Evolutionary conservation across 75 land plant genomes (phyloP).

Genomic region (Chamaecyparis obtusa): DNA sequence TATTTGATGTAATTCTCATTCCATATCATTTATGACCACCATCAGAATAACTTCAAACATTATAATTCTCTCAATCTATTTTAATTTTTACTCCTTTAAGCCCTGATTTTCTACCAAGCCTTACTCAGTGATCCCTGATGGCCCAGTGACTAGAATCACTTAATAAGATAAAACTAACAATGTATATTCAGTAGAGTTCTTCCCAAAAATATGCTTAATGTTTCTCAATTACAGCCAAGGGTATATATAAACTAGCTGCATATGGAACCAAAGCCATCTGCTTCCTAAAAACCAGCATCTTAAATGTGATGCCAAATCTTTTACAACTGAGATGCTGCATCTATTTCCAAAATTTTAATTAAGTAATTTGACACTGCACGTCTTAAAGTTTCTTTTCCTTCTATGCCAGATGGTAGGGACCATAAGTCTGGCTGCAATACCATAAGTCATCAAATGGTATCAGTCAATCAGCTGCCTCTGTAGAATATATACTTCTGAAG

Average conservation of each 20-base stretch:
- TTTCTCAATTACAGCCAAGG: neutral
- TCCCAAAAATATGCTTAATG: neutral
- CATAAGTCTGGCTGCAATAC: neutral
- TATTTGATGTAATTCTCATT: no score
- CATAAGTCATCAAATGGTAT: neutral
- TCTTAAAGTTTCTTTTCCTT: neutral
- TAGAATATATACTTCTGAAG: neutral
- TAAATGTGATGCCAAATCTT: neutral
- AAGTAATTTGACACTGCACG: neutral
- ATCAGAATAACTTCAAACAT: no score
- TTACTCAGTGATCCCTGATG: neutral
- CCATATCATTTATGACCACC: no score
- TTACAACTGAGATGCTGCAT: neutral
- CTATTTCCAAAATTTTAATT: neutral
- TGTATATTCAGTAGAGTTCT: neutral
- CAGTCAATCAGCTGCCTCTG: neutral
- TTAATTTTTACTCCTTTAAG: neutral
- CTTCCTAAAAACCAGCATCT: neutral
- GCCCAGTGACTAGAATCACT: neutral
- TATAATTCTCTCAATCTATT: no score
- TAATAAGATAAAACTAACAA: neutral
- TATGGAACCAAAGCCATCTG: neutral
- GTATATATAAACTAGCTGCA: neutral
- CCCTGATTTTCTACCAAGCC: neutral
- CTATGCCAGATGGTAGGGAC: neutral